Evolutionary conservation across 164 flowering plant genomes (phyloP).

Genomic region (Stephania yunnanensis): DNA sequence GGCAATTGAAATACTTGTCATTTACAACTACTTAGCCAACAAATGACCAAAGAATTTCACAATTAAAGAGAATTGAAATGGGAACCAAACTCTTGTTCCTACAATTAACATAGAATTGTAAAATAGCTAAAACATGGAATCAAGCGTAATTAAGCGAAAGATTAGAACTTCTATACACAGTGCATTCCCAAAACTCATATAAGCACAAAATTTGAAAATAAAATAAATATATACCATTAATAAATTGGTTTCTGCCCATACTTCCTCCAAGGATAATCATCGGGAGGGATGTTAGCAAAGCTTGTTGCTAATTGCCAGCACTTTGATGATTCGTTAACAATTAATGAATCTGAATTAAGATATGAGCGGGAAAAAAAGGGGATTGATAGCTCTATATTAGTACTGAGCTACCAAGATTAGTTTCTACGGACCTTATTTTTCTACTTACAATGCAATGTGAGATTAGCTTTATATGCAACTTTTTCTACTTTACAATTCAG

Average conservation of each 20-base stretch:
- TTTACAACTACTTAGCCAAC: not conserved
- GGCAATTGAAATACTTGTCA: not conserved
- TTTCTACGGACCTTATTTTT: too few relatives aligned
- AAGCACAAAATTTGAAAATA: not conserved
- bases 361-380: too few relatives aligned
- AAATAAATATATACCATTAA: slow-evolving; percentile 45
- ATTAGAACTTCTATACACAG: too few relatives aligned
- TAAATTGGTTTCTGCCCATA: slow-evolving; percentile 94
- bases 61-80: not conserved
- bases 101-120: not conserved
- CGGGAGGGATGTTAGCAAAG: slow-evolving; percentile 93
- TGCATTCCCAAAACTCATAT: not conserved
- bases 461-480: too few relatives aligned
- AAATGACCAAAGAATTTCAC: not conserved
- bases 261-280: slow-evolving; percentile 95
- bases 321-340: slow-evolving; percentile 40
- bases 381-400: too few relatives aligned
- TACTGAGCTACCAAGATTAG: too few relatives aligned
- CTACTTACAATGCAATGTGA: too few relatives aligned
- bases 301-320: slow-evolving; percentile 97
- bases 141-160: not conserved
- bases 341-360: too few relatives aligned
- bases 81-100: not conserved
- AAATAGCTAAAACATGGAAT: not conserved
- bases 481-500: too few relatives aligned